phyloP scores from a whole-genome alignment of 139 green algal species.

The Tetratostichococcus sp. region DNA sequence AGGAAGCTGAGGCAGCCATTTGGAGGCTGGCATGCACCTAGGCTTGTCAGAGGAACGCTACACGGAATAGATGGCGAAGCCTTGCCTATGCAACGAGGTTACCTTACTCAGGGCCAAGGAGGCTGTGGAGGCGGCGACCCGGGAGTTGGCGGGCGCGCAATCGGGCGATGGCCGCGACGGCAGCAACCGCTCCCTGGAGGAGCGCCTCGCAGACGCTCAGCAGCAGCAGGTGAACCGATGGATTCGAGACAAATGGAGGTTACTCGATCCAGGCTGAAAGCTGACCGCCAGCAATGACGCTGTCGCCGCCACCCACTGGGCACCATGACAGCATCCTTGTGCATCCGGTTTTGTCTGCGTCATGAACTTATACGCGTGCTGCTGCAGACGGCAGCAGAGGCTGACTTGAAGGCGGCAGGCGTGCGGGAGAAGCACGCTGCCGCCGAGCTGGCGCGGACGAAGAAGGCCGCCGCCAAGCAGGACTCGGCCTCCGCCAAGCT shows the following conservation, averaged over 20 bases:
- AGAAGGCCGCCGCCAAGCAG: slow-evolving; percentile 66
- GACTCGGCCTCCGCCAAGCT: slow-evolving; percentile 69
- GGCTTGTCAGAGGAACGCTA: no score
- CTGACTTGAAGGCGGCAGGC: slow-evolving; percentile 58
- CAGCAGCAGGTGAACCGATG: slow-evolving; percentile 38
- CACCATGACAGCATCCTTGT: no score
- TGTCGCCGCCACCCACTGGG: neutral
- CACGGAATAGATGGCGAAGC: no score
- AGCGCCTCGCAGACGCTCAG: slow-evolving; percentile 73
- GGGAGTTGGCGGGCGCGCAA: slow-evolving; percentile 68
- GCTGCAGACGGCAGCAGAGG: slow-evolving; percentile 56
- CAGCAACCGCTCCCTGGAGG: slow-evolving; percentile 67
- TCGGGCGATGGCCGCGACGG: slow-evolving; percentile 78
- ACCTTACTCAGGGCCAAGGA: slow-evolving; percentile 1
- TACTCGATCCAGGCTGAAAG: no score
- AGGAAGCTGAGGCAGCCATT: no score
- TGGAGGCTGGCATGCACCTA: no score
- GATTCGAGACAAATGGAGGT: neutral
- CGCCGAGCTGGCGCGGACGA: slow-evolving; percentile 75
- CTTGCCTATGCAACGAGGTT: no score
- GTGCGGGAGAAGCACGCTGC: slow-evolving; percentile 68
- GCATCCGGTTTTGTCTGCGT: no score
- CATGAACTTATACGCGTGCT: no score
- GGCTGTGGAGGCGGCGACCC: slow-evolving; percentile 44
- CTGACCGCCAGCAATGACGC: slow-evolving; percentile 19